Base-by-base conservation (phyloP, 148 eudicot genomes). In the Hydrangea macrophylla region DNA sequence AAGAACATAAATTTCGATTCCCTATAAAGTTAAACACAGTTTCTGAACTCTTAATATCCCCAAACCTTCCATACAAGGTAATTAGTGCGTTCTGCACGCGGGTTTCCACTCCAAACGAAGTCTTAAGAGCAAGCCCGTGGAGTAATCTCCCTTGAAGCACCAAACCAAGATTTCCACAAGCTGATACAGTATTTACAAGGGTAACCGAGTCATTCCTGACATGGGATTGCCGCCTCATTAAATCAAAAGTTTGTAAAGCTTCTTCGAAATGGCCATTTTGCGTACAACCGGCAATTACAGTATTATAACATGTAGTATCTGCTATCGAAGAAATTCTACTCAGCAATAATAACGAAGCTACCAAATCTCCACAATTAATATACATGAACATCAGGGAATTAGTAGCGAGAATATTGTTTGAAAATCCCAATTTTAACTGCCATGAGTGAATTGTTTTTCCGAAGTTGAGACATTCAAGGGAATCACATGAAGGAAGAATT, bases 321-420 rank as follows among this genome's bases (percentile, higher is more conserved):
- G 70, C 78, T 18, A n/a, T 35, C 13, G 20, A 40, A 54, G 67
- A 62, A 59, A 61, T 26, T 27, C 63, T 50, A 11, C 26, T 6
- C 51, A 82, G 64, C 78, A 82, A 70, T 48, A 61, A 44, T 42
- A 66, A 68, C 58, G 81, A 64, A 70, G 79, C 60, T 30, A 12
- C 54, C 24, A 73, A 27, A 68, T 61, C 82, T 39, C 75, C 79
- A 65, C 80, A 82, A 44, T 44, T 73, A 25, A 79, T 64, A 65
- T 82, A 82, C 86, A 82, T 82, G 74, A 60, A 75, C 64, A 82
- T 79, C 68, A 79, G 50, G 36, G 86, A 71, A 68, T 76, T 82
- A 27, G 65, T 35, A 13, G 73, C 80, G 36, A 70, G 65, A 24
- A 70, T 70, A 57, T 79, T 61, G 56, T 57, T 73, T 53, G 59